phyloP scores from a whole-genome alignment of 2,329 filamentous ascomycete species.

The Sclerotinia subarctica region DNA sequence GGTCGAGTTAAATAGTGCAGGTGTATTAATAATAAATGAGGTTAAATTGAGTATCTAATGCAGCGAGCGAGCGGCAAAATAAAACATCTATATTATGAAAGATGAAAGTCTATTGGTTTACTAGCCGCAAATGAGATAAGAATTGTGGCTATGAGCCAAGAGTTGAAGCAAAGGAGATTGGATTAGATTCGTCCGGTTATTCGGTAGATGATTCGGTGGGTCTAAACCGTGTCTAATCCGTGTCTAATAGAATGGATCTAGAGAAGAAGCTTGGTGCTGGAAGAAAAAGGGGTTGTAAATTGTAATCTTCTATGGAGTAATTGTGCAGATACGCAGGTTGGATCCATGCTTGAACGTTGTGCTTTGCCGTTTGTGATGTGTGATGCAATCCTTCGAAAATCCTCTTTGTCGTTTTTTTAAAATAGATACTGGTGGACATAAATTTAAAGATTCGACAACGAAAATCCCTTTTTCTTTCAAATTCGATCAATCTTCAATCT shows the following conservation, averaged over 20 bases:
- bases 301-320: background rate
- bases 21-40: conserved; percentile 1
- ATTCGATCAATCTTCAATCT: background rate
- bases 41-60: conserved; percentile 1
- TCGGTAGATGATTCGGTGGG: background rate
- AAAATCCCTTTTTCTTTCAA: background rate
- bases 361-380: background rate
- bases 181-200: conserved; percentile 12
- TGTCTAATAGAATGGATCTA: background rate
- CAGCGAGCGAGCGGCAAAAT: background rate
- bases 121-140: conserved; percentile 15
- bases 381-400: background rate
- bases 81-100: too few relatives aligned
- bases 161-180: background rate
- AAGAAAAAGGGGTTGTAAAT: background rate
- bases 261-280: conserved; percentile 4
- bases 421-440: background rate
- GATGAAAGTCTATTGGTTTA: conserved; percentile 1
- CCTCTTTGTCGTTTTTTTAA: background rate
- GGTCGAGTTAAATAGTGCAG: background rate
- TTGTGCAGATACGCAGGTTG: background rate
- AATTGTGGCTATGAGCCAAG: conserved; percentile 7
- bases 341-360: background rate
- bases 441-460: background rate
- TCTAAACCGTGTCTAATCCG: background rate